phyloP scores from a whole-genome alignment of 768 basidiomycete species.

The Pleurotus cornucopiae region DNA sequence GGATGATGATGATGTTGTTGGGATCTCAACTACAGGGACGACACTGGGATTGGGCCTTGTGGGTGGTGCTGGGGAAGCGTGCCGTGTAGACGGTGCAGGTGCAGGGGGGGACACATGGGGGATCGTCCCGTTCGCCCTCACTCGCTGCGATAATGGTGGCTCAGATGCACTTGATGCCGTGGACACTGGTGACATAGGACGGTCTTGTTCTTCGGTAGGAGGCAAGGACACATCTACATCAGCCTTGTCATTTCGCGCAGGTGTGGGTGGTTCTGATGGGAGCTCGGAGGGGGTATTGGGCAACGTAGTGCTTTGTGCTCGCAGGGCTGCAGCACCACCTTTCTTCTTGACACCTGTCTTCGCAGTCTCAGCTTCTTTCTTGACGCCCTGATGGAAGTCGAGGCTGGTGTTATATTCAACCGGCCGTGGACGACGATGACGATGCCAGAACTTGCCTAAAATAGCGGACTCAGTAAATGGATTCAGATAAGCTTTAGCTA shows the following conservation, averaged over 20 bases:
- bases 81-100: neutral
- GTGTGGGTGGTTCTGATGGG: conserved; percentile 37
- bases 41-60: neutral
- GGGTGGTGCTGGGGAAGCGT: conserved; percentile 8
- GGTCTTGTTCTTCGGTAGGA: conserved; percentile 40
- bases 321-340: conserved; percentile 45
- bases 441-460: conserved; percentile 85
- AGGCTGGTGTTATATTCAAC: conserved; percentile 77
- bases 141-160: conserved; percentile 64
- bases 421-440: conserved; percentile 77
- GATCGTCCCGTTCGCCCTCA: conserved; percentile 53
- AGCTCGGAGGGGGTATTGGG: conserved; percentile 35
- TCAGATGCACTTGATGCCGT: conserved; percentile 72
- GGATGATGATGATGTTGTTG: conserved; percentile 16
- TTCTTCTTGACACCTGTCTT: conserved; percentile 56
- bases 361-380: conserved; percentile 51
- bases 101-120: conserved; percentile 20
- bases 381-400: conserved; percentile 59
- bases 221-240: conserved; percentile 28
- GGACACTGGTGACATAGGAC: conserved; percentile 69
- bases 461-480: neutral
- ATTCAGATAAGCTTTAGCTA: conserved; percentile 1
- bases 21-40: conserved; percentile 12
- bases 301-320: conserved; percentile 37
- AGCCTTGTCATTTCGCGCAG: conserved; percentile 32